Evolutionary conservation across 2,329 filamentous ascomycete genomes (phyloP).

Genomic region (Trichocomaceae sp.): DNA sequence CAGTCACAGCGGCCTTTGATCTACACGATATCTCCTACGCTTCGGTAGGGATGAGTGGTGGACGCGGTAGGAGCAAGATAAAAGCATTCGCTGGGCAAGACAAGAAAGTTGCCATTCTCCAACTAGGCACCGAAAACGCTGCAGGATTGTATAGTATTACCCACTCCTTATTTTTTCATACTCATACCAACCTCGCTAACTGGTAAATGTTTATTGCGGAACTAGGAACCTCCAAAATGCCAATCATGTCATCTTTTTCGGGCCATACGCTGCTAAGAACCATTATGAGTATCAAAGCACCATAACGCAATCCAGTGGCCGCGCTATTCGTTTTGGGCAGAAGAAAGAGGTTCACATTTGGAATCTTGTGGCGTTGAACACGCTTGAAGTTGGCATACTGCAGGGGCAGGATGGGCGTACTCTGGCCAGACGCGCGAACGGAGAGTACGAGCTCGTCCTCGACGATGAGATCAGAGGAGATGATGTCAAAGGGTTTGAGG

Average conservation of each 20-base stretch:
- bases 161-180: neutral
- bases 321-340: constrained; percentile 54
- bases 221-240: constrained; percentile 55
- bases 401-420: constrained; percentile 29
- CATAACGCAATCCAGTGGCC: constrained; percentile 59
- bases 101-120: constrained; percentile 51
- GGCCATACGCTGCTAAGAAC: constrained; percentile 46
- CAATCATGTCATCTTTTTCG: constrained; percentile 59
- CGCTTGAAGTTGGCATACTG: constrained; percentile 42
- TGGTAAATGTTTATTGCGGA: neutral
- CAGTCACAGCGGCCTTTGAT: constrained; percentile 25
- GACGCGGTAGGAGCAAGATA: constrained; percentile 30
- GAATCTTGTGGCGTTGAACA: constrained; percentile 39
- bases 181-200: constrained; percentile 9
- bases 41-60: constrained; percentile 30
- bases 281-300: constrained; percentile 51
- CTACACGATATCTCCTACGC: constrained; percentile 27
- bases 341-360: constrained; percentile 53
- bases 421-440: constrained; percentile 16
- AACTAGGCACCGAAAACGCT: constrained; percentile 51
- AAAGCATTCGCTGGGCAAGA: constrained; percentile 28
- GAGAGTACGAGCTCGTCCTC: constrained; percentile 17
- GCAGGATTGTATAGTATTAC: constrained; percentile 49
- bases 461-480: constrained; percentile 17
- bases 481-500: constrained; percentile 24